Evolutionary conservation across 768 basidiomycete species (phyloP), one percentile per base, ranked within the genome.

Genomic region (Galerina marginata): DNA sequence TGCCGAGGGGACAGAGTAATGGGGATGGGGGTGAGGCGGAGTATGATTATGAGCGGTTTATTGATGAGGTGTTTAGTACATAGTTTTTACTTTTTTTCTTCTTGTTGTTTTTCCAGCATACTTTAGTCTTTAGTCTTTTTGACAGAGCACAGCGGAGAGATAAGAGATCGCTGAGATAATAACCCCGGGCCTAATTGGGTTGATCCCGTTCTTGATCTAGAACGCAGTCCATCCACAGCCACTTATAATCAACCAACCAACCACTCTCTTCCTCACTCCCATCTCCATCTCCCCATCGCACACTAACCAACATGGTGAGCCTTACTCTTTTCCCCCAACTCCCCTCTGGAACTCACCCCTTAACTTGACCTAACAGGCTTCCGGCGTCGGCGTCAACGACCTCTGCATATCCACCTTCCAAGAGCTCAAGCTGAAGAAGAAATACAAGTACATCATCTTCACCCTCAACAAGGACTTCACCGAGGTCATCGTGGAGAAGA

Each of bases 371-470:
- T n/a, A 25, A 42, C 48, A 84, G 83, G 76, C 90, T 66, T 91
- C 90, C 71, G 92, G 92, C 63, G 86, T 92, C 70, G 72, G 69
- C 62, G 84, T 89, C 61, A 75, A 83, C 79, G 54, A 71, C 0
- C 71, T 79, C 9, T 95, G 93, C 77, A 70, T 91, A 50, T 67
- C 72, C 7, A 72, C 70, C 48, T 95, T 75, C 82, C 83, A 91
- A 69, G 78, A 81, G 36, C 83, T 95, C 69, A 95, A 95, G 82
- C 79, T 90, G 29, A 82, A 83, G 67, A 91, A 89, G 82, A 87
- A 84, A 76, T 64, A 75, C 77, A 93, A 91, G 74, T 98, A 92
- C 82, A 86, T 98, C 79, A 81, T 95, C 74, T 97, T 86, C 81
- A 78, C 68, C 15, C 76, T 98, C 67, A 90, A 78, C 79, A 65